Evolutionary conservation across 768 basidiomycete species (phyloP).

Genomic region (Mycena capillaripes): DNA sequence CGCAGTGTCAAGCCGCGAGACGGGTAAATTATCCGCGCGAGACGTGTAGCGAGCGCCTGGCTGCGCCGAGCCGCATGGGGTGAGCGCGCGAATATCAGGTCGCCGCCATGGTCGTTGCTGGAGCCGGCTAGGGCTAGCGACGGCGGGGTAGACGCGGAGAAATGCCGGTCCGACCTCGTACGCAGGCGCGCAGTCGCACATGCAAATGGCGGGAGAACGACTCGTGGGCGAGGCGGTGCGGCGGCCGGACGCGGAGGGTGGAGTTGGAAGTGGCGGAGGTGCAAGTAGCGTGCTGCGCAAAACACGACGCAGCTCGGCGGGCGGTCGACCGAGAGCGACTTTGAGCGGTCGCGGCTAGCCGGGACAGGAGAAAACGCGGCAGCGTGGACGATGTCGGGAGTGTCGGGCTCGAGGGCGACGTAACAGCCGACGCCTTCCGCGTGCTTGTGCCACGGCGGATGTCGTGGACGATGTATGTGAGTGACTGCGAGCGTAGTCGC

Average conservation of each 20-base stretch:
- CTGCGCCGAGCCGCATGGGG: no score
- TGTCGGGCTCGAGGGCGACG: background rate
- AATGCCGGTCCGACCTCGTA: no score
- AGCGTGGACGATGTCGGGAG: constrained; percentile 53
- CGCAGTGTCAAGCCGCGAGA: background rate
- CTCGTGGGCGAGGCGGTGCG: constrained; percentile 66
- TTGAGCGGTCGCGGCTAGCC: constrained; percentile 61
- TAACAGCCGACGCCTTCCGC: background rate
- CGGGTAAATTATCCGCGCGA: background rate
- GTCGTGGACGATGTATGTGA: background rate
- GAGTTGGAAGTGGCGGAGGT: background rate
- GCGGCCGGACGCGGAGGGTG: background rate
- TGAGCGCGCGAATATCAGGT: background rate
- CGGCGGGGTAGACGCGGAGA: constrained; percentile 44
- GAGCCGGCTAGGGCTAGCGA: constrained; percentile 52
- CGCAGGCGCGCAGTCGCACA: constrained; percentile 54
- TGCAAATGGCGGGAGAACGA: constrained; percentile 53
- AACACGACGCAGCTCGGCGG: constrained; percentile 11
- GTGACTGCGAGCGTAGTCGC: constrained; percentile 58
- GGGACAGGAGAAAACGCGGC: constrained; percentile 65
- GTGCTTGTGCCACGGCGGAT: constrained; percentile 84
- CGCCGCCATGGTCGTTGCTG: constrained; percentile 36
- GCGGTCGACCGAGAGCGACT: constrained; percentile 48
- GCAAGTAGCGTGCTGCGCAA: background rate
- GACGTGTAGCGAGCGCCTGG: background rate